phyloP scores from a whole-genome alignment of 768 basidiomycete species.

The Boletus tomentosulus region DNA sequence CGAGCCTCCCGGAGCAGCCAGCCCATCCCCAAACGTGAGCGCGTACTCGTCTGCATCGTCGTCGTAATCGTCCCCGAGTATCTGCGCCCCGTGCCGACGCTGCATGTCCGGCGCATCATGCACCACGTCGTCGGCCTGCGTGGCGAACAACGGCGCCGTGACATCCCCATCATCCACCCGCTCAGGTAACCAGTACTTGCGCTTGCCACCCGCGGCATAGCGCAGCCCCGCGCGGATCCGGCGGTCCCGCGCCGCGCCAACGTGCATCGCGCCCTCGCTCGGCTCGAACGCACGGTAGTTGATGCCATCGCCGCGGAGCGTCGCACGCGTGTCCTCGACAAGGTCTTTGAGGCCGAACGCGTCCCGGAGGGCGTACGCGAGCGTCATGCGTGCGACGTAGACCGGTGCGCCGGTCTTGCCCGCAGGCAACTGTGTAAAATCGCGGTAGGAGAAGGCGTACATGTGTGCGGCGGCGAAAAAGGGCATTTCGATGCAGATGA shows the following conservation, averaged over 20 bases:
- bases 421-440: slow-evolving; percentile 61
- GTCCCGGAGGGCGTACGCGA: slow-evolving; percentile 83
- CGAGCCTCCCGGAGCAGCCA: slow-evolving; percentile 51
- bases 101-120: slow-evolving; percentile 59
- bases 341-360: slow-evolving; percentile 87
- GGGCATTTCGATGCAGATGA: slow-evolving; percentile 98
- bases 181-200: slow-evolving; percentile 96
- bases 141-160: slow-evolving; percentile 68
- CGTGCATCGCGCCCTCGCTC: slow-evolving; percentile 88
- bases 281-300: slow-evolving; percentile 97
- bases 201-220: slow-evolving; percentile 84
- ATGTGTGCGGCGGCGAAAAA: slow-evolving; percentile 93
- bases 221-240: slow-evolving; percentile 89
- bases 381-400: slow-evolving; percentile 85
- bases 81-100: slow-evolving; percentile 21
- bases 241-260: slow-evolving; percentile 79
- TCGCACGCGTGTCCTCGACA: slow-evolving; percentile 76
- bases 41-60: slow-evolving; percentile 34
- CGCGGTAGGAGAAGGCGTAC: slow-evolving; percentile 89
- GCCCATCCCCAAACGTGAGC: slow-evolving; percentile 23
- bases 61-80: slow-evolving; percentile 30
- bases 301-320: slow-evolving; percentile 84
- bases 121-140: slow-evolving; percentile 60
- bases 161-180: slow-evolving; percentile 46
- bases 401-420: slow-evolving; percentile 27